Evolutionary conservation across 148 eudicot genomes (phyloP).

Genomic region (Arbutus unedo): DNA sequence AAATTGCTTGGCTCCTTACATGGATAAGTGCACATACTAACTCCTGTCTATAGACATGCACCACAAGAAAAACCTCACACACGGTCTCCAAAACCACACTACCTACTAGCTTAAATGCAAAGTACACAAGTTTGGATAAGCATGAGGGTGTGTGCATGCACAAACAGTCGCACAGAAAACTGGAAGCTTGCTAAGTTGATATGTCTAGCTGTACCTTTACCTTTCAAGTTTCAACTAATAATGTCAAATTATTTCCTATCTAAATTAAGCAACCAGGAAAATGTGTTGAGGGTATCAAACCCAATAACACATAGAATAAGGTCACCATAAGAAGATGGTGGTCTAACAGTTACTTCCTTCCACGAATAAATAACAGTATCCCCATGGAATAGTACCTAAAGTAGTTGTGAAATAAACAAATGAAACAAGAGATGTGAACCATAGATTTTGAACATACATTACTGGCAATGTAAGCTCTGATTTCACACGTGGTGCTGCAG

Average conservation of each 20-base stretch:
- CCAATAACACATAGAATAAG: background rate
- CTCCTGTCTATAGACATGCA: too few relatives aligned
- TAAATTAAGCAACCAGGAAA: too few relatives aligned
- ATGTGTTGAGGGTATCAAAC: too few relatives aligned
- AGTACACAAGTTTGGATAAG: too few relatives aligned
- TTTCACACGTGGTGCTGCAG: conserved; percentile 85
- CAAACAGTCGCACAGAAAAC: too few relatives aligned
- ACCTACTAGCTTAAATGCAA: background rate
- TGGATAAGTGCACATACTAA: background rate
- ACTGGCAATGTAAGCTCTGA: conserved; percentile 84
- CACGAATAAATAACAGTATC: background rate
- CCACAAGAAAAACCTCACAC: background rate
- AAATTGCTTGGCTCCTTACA: background rate
- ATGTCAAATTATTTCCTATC: too few relatives aligned
- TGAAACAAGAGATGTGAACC: conserved; percentile 11
- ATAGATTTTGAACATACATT: conserved; percentile 42
- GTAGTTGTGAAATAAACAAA: background rate
- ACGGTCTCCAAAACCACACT: background rate
- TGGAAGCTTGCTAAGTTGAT: too few relatives aligned
- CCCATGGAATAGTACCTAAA: background rate
- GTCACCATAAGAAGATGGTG: background rate
- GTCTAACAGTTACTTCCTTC: background rate
- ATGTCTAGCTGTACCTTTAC: too few relatives aligned
- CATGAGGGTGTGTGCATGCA: too few relatives aligned
- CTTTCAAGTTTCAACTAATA: too few relatives aligned